Conservation (phyloP, 192 early-diverging fungal species). For the Haplosporangium gracile region DNA sequence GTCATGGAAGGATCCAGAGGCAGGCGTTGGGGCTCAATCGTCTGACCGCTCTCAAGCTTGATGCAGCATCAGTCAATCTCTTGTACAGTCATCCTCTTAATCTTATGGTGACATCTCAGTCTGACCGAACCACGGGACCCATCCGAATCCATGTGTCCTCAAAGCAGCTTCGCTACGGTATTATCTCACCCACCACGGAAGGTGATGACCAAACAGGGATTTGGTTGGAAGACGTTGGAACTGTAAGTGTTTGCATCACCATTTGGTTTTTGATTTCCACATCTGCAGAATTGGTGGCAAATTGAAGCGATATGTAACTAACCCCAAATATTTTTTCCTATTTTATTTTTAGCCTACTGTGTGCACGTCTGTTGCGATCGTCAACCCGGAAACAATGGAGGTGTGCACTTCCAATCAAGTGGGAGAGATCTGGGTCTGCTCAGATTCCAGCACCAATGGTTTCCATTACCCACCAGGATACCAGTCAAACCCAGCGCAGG, state of each 20-base stretch:
- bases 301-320: neutral
- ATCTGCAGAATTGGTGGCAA: neutral
- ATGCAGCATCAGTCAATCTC: slow-evolving; percentile 72
- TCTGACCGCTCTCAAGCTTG: slow-evolving; percentile 55
- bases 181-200: slow-evolving; percentile 63
- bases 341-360: slow-evolving; percentile 21
- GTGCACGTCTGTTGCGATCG: slow-evolving; percentile 84
- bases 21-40: slow-evolving; percentile 20
- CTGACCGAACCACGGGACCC: slow-evolving; percentile 77
- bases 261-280: neutral
- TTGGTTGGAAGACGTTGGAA: slow-evolving; percentile 76
- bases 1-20: slow-evolving; percentile 39
- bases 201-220: slow-evolving; percentile 65
- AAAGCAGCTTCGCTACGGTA: slow-evolving; percentile 73
- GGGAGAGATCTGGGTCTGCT: slow-evolving; percentile 92
- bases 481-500: slow-evolving; percentile 19
- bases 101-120: slow-evolving; percentile 83
- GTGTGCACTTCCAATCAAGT: slow-evolving; percentile 75
- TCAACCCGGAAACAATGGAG: slow-evolving; percentile 80
- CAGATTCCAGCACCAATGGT: slow-evolving; percentile 63
- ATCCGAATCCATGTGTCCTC: slow-evolving; percentile 75
- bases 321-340: neutral
- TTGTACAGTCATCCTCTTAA: slow-evolving; percentile 83
- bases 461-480: slow-evolving; percentile 47
- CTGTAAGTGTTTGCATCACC: slow-evolving; percentile 50